These are phyloP conservation scores for Auricularia heimuer DNA, from an alignment of 768 basidiomycete species.

Conservation along the genomic window DNA sequence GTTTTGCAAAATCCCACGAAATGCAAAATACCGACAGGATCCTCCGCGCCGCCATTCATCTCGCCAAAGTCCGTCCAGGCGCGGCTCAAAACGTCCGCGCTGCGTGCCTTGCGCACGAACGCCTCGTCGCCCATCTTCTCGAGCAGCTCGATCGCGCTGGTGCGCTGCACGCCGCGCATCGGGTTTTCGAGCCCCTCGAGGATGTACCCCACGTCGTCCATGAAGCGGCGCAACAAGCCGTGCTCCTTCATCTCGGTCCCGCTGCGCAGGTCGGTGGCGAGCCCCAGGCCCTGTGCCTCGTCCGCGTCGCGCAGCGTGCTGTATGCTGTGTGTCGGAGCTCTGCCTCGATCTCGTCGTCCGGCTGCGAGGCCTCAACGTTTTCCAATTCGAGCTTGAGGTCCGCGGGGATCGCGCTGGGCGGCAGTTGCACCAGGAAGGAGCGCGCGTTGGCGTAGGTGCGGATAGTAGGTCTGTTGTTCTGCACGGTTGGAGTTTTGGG, in stretches of 20 bases:
- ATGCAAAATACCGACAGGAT: slow-evolving; percentile 38
- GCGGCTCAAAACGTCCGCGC: slow-evolving; percentile 58
- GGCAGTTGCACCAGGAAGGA: slow-evolving; percentile 60
- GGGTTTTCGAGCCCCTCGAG: slow-evolving; percentile 61
- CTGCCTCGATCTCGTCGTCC: not conserved
- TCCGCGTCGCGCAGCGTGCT: slow-evolving; percentile 64
- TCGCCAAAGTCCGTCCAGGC: slow-evolving; percentile 59
- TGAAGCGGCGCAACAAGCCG: slow-evolving; percentile 68
- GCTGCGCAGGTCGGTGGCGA: slow-evolving; percentile 30
- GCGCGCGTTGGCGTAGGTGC: slow-evolving; percentile 74
- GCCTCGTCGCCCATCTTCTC: slow-evolving; percentile 63
- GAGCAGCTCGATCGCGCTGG: slow-evolving; percentile 70
- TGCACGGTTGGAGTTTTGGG: not conserved
- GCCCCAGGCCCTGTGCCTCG: slow-evolving; percentile 40
- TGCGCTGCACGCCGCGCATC: slow-evolving; percentile 47
- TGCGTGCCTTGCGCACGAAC: slow-evolving; percentile 71
- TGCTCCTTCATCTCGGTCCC: slow-evolving; percentile 30
- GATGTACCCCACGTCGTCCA: slow-evolving; percentile 78
- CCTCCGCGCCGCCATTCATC: slow-evolving; percentile 49
- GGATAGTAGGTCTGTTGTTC: slow-evolving; percentile 10
- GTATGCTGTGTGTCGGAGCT: slow-evolving; percentile 58
- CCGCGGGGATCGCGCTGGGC: slow-evolving; percentile 1
- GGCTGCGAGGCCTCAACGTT: not conserved
- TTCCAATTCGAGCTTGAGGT: slow-evolving; percentile 21
- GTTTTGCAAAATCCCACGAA: not conserved